Evolutionary conservation across 208 protist species (phyloP).

Genomic region (Trichomonas tenax): DNA sequence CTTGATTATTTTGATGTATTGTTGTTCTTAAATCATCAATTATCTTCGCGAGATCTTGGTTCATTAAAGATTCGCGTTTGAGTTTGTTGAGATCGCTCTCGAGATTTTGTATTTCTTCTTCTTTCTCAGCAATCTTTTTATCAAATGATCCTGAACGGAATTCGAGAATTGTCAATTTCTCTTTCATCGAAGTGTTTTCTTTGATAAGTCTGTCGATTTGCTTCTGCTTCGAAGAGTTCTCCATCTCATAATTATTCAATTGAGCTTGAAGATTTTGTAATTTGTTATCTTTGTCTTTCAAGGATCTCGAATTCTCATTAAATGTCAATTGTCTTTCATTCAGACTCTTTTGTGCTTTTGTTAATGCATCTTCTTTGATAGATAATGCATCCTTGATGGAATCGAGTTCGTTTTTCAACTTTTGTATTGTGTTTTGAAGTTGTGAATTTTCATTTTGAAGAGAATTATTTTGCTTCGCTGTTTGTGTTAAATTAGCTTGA

Average conservation of each 20-base stretch:
- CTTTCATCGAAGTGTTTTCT: background rate
- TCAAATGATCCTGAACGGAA: background rate
- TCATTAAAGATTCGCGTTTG: background rate
- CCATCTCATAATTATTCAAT: background rate
- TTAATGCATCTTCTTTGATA: background rate
- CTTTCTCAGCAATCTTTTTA: background rate
- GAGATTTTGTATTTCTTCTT: background rate
- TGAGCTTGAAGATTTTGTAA: background rate
- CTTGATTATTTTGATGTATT: background rate
- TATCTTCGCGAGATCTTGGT: background rate
- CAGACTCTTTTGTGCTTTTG: background rate
- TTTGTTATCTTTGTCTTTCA: background rate
- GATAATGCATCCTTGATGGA: background rate
- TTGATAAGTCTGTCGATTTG: background rate
- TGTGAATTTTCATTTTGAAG: background rate
- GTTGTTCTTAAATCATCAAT: background rate
- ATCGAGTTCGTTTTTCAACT: background rate
- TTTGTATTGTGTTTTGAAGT: background rate
- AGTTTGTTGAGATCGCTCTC: background rate
- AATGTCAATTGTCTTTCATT: background rate
- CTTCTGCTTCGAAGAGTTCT: background rate
- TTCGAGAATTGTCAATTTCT: background rate
- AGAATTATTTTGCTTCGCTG: background rate
- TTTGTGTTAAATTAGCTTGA: background rate
- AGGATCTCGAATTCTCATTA: background rate